phyloP scores from a whole-genome alignment of 805 yeast species.

The Pichia scutulata region DNA sequence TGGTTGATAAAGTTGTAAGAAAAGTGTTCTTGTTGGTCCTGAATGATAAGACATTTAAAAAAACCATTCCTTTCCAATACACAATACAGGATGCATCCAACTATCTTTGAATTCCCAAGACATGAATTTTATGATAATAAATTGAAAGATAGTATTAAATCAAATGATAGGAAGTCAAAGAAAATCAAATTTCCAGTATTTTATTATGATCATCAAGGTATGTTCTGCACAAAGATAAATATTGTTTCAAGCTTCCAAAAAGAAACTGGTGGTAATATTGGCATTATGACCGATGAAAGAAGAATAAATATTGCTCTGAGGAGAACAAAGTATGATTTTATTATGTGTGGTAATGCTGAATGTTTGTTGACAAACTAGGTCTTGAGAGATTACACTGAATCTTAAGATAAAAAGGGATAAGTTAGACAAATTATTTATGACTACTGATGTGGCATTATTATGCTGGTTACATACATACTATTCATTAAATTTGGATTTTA shows the following conservation, averaged over 20 bases:
- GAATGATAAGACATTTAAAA: constrained; percentile 48
- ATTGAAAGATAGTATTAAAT: constrained; percentile 60
- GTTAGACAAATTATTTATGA: constrained; percentile 3
- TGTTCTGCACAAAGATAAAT: constrained; percentile 62
- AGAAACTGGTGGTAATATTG: constrained; percentile 46
- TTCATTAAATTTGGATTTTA: no score
- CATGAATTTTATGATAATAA: constrained; percentile 62
- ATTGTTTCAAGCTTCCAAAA: constrained; percentile 41
- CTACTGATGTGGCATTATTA: background rate
- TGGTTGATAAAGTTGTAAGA: constrained; percentile 55
- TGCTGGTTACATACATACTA: background rate
- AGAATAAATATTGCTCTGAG: constrained; percentile 66
- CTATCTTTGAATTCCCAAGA: constrained; percentile 79
- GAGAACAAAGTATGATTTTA: constrained; percentile 52
- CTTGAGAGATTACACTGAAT: constrained; percentile 43
- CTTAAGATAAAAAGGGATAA: constrained; percentile 26
- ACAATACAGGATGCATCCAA: constrained; percentile 96
- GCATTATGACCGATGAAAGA: constrained; percentile 52
- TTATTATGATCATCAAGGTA: constrained; percentile 51
- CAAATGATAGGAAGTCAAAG: constrained; percentile 37
- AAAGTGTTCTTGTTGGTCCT: constrained; percentile 65
- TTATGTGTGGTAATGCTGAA: constrained; percentile 50
- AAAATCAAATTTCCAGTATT: constrained; percentile 46
- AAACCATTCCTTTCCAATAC: constrained; percentile 61
- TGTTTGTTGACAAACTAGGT: constrained; percentile 35